These are phyloP conservation scores for Xylaria palmicola DNA, from an alignment of 495 filamentous ascomycete genomes.

Conservation along the genomic window DNA sequence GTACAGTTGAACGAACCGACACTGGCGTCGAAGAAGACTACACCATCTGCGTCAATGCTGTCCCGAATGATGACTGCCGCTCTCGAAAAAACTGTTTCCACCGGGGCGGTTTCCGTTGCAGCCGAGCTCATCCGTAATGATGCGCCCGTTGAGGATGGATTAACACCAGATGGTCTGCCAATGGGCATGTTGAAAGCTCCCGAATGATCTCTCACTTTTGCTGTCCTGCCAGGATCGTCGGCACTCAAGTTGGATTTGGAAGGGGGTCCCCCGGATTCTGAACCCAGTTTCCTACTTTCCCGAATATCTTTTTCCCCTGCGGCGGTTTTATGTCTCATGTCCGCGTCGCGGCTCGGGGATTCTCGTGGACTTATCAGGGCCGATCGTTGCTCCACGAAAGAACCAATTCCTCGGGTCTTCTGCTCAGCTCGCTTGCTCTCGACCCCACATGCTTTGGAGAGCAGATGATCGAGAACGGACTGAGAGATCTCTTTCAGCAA, in stretches of 20 bases:
- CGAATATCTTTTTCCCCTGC: neutral
- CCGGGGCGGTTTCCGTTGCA: conserved; percentile 1
- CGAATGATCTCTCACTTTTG: neutral
- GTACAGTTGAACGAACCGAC: conserved; percentile 21
- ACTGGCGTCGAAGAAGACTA: conserved; percentile 51
- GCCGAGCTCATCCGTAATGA: neutral
- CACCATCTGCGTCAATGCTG: conserved; percentile 52
- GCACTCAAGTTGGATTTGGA: neutral
- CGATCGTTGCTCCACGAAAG: conserved; percentile 59
- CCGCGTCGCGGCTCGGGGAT: neutral
- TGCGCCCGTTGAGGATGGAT: neutral
- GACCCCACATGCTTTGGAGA: conserved; percentile 55
- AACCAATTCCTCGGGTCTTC: conserved; percentile 60
- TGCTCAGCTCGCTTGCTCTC: conserved; percentile 58
- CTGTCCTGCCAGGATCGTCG: neutral
- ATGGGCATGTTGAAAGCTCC: neutral
- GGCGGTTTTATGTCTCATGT: neutral
- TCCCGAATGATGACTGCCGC: conserved; percentile 52
- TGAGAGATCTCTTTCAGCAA: conserved; percentile 47
- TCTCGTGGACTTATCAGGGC: neutral
- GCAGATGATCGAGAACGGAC: conserved; percentile 62
- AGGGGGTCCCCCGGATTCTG: neutral
- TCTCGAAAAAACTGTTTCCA: conserved; percentile 33
- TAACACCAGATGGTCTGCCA: neutral
- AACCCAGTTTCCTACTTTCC: neutral